These are phyloP conservation scores for Cladophialophora chaetospira DNA, from an alignment of 2,329 filamentous ascomycete species.

Conservation along the genomic window DNA sequence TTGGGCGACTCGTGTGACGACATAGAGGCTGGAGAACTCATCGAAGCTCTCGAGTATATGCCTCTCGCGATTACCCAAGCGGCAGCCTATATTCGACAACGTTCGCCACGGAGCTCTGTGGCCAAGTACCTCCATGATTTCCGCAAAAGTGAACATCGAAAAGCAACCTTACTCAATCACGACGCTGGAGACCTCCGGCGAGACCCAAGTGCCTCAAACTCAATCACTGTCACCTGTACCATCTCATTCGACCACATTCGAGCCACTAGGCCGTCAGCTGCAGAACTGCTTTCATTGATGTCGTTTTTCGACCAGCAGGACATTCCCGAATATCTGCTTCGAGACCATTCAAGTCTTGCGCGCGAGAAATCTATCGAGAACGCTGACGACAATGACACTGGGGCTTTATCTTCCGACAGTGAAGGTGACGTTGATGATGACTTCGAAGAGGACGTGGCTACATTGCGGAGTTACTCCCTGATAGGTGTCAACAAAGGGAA, in stretches of 20 bases:
- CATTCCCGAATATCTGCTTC: conserved; percentile 36
- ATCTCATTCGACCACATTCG: conserved; percentile 39
- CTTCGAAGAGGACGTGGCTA: neutral
- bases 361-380: conserved; percentile 21
- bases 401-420: neutral
- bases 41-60: conserved; percentile 38
- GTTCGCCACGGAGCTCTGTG: conserved; percentile 25
- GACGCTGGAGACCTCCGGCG: conserved; percentile 30
- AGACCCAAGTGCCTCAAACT: conserved; percentile 34
- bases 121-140: conserved; percentile 28
- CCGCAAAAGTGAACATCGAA: conserved; percentile 32
- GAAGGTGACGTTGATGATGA: neutral
- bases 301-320: conserved; percentile 35
- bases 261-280: conserved; percentile 23
- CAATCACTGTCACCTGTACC: conserved; percentile 40
- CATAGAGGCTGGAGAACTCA: conserved; percentile 29
- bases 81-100: conserved; percentile 34
- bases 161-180: conserved; percentile 30
- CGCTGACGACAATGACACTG: neutral
- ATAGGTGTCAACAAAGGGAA: neutral
- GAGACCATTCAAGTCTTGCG: conserved; percentile 22
- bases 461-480: neutral
- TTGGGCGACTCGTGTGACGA: conserved; percentile 11
- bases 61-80: conserved; percentile 38
- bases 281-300: conserved; percentile 36